Evolutionary conservation across 2,329 filamentous ascomycete genomes (phyloP).

Genomic region (Neocatenulostroma microsporum): DNA sequence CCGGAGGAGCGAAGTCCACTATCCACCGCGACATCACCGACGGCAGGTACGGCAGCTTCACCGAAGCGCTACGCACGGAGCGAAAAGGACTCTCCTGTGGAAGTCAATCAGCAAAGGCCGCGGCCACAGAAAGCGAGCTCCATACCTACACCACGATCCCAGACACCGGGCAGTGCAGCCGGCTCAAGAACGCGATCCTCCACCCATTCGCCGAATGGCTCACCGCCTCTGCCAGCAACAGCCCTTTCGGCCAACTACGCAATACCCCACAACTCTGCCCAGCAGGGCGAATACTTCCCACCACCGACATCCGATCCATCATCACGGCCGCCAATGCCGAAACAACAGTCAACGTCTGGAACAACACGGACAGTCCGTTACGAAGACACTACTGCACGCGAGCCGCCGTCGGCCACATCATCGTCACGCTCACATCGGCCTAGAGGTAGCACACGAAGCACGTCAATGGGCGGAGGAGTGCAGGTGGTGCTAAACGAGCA

Average conservation of each 20-base stretch:
- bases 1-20: conserved; percentile 57
- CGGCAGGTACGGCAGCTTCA: conserved; percentile 7
- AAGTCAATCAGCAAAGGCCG: conserved; percentile 4
- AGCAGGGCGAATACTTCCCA: conserved; percentile 21
- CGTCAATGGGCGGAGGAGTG: conserved; percentile 72
- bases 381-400: conserved; percentile 17
- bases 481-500: conserved; percentile 85
- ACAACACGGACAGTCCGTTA: conserved; percentile 23
- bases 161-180: conserved; percentile 28
- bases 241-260: conserved; percentile 10
- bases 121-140: conserved; percentile 16
- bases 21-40: conserved; percentile 5
- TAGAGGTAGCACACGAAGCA: conserved; percentile 59
- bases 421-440: conserved; percentile 32
- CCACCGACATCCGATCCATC: conserved; percentile 12
- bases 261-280: conserved; percentile 13
- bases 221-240: conserved; percentile 34
- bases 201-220: conserved; percentile 42
- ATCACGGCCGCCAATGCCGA: background rate
- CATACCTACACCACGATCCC: conserved; percentile 28
- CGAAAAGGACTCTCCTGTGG: conserved; percentile 10
- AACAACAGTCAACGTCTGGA: conserved; percentile 3
- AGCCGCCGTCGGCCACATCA: conserved; percentile 10
- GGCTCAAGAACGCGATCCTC: conserved; percentile 35
- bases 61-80: conserved; percentile 10